phyloP scores from a whole-genome alignment of 2,329 filamentous ascomycete species.

The Colletotrichum sp. region DNA sequence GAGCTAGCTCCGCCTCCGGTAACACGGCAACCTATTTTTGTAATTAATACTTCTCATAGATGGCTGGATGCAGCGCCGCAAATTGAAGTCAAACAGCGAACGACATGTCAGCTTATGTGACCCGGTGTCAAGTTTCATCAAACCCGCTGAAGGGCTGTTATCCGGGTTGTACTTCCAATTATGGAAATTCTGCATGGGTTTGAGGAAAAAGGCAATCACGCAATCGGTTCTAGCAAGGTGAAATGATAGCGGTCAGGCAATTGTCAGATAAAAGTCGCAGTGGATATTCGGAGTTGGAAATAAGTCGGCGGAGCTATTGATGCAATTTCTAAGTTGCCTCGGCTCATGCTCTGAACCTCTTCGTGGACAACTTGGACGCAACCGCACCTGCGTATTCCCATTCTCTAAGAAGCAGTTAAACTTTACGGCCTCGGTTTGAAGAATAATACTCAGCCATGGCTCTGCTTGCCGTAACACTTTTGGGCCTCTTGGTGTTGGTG shows the following conservation, averaged over 20 bases:
- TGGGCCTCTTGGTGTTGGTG: neutral
- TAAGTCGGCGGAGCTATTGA: neutral
- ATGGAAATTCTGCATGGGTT: neutral
- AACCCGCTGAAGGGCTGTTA: neutral
- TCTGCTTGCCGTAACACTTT: neutral
- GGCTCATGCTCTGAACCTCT: neutral
- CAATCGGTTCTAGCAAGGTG: neutral
- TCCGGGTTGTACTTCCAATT: neutral
- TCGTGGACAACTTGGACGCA: neutral
- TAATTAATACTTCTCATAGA: neutral
- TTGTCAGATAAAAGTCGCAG: neutral
- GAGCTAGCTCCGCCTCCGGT: neutral
- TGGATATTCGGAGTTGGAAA: neutral
- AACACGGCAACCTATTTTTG: neutral
- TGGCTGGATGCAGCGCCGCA: neutral
- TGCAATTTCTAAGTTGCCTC: neutral
- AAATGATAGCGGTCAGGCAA: neutral
- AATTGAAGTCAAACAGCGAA: neutral
- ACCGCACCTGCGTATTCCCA: neutral
- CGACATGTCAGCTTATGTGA: neutral
- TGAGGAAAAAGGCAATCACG: neutral
- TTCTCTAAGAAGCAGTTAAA: neutral
- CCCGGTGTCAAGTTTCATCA: neutral
- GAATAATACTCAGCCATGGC: neutral
- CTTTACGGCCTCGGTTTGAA: neutral